Evolutionary conservation across 768 basidiomycete genomes (phyloP), one percentile per base, ranked within the genome.

Genomic region (Russula emetica): DNA sequence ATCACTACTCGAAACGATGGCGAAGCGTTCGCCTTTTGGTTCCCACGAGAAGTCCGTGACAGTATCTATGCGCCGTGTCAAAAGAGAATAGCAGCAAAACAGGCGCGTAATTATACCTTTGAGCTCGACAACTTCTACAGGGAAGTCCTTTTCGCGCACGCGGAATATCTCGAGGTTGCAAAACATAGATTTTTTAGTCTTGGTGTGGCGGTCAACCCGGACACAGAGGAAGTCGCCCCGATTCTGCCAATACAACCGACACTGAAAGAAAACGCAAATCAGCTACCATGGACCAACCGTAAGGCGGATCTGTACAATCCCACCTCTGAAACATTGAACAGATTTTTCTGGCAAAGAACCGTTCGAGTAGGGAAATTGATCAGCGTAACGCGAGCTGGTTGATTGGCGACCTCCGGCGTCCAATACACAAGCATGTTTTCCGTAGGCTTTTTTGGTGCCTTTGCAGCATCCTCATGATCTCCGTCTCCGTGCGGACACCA

Each of bases 1-100:
- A 73, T 99, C 97, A 74, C 79, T 90, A 66, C 90, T 94, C 4
- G 94, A 92, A 60, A 98, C 90, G 67, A 98, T 93, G 49, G 92
- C 93, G 77, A 98, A 99, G 38, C 97, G 88, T 71, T 92, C 64
- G 66, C 96, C 94, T 74, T 88, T 89, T n/a, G 97, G 96, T 75
- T 98, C 97, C 97, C 97, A 98, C 52, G 94, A 93, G 75, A 99
- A 98, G 70, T 96, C 94, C 58, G 87, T 87, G 44, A 96, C 96
- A 42, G 93, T 86, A 75, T 98, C 96, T 65, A 55, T 28, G 36
- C 3, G 32, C 13, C 28, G 28, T 94, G 72, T 45, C 62, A 20
- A 58, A 58, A 16, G 66, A 64, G 55, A 70, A 22, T 32, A 22
- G 60, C 51, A 14, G 32, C 44, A 42, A 30, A 51, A 3, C 20